phyloP scores from a whole-genome alignment of 2,329 filamentous ascomycete species.

The Phaeosphaeriaceae sp. region DNA sequence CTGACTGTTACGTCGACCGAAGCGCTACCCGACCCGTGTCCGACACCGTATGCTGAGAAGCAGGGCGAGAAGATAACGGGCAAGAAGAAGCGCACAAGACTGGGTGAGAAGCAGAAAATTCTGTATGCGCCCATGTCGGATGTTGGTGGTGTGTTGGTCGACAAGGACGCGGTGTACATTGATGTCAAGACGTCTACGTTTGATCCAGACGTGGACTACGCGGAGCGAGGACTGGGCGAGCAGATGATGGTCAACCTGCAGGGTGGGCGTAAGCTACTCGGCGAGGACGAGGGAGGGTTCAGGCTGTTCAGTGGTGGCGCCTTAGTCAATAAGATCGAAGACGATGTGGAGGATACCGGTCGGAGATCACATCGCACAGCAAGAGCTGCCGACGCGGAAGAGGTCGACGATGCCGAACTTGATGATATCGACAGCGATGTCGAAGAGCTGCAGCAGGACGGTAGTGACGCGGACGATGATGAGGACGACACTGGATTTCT shows the following conservation, averaged over 20 bases:
- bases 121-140: constrained; percentile 98
- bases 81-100: constrained; percentile 77
- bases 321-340: constrained; percentile 64
- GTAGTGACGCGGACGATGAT: constrained; percentile 59
- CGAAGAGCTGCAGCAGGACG: constrained; percentile 60
- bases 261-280: constrained; percentile 79
- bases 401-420: constrained; percentile 60
- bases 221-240: constrained; percentile 89
- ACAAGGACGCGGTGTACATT: constrained; percentile 96
- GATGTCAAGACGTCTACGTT: constrained; percentile 77
- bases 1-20: constrained; percentile 85
- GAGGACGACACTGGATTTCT: constrained; percentile 58
- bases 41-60: constrained; percentile 89
- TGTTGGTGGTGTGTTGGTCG: constrained; percentile 92
- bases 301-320: constrained; percentile 84
- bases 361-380: constrained; percentile 62
- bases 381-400: constrained; percentile 54
- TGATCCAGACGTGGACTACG: constrained; percentile 65
- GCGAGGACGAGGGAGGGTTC: constrained; percentile 81
- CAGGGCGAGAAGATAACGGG: constrained; percentile 83
- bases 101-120: constrained; percentile 97
- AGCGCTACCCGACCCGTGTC: constrained; percentile 89
- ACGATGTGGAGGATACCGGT: constrained; percentile 64
- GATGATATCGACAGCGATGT: constrained; percentile 58
- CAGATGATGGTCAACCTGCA: constrained; percentile 93